Conservation (phyloP, 345 rosid genomes). For the Leavenworthia alabamica region DNA sequence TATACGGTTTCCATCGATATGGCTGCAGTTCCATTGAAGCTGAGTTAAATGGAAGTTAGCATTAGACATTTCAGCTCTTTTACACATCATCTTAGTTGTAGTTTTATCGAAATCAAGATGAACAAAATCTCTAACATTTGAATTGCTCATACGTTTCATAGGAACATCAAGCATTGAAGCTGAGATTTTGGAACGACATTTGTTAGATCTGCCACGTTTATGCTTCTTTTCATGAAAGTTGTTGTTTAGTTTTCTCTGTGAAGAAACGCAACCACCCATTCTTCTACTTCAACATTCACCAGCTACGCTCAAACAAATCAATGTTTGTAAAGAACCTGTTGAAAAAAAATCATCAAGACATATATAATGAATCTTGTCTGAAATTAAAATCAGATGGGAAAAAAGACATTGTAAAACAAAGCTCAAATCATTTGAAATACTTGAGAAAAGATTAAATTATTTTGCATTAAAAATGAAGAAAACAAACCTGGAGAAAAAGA, state of each 20-base stretch:
- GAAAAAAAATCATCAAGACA: not conserved
- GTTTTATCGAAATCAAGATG: slow-evolving; percentile 53
- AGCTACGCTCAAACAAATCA: not conserved
- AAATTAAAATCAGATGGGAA: not conserved
- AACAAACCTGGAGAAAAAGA: slow-evolving; percentile 17
- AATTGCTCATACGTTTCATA: slow-evolving; percentile 36
- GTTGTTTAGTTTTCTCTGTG: slow-evolving; percentile 19
- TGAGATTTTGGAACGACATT: slow-evolving; percentile 43
- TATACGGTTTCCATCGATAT: slow-evolving; percentile 53
- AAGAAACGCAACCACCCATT: slow-evolving; percentile 83
- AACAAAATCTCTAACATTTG: slow-evolving; percentile 48
- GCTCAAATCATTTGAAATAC: not conserved
- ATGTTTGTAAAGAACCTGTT: not conserved
- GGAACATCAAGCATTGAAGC: slow-evolving; percentile 38
- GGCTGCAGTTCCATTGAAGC: slow-evolving; percentile 73
- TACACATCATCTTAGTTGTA: slow-evolving; percentile 44
- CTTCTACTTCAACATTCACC: slow-evolving; percentile 14
- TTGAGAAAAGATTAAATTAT: not conserved
- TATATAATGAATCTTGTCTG: slow-evolving; percentile 4
- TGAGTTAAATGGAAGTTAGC: slow-evolving; percentile 57
- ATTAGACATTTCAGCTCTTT: slow-evolving; percentile 52
- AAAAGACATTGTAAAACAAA: not conserved
- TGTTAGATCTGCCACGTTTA: slow-evolving; percentile 21
- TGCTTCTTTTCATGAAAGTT: slow-evolving; percentile 26
- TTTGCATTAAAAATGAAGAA: not conserved